Conservation (phyloP, 1,139 yeast species). For the Protomyces pachydermus region DNA sequence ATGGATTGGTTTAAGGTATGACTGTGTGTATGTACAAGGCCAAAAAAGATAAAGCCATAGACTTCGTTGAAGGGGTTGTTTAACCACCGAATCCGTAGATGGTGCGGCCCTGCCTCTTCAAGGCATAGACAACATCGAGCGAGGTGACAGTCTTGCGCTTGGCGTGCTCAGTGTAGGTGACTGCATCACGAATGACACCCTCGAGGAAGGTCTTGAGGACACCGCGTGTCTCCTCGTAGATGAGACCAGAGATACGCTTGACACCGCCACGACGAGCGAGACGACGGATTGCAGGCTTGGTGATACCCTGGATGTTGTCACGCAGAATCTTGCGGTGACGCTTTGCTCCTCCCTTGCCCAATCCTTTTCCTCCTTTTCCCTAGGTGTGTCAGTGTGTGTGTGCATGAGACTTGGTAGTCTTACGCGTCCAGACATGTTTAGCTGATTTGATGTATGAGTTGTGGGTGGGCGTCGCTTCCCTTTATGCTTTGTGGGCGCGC, state of each 20-base stretch:
- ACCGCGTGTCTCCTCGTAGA: conserved; percentile 98
- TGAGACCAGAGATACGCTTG: conserved; percentile 97
- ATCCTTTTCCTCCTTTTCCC: conserved; percentile 99
- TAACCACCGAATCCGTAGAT: conserved; percentile 99
- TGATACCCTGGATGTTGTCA: conserved; percentile 99
- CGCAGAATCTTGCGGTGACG: conserved; percentile 99
- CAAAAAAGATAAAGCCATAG: neutral
- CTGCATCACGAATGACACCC: conserved; percentile 97
- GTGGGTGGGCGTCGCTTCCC: too few species aligned
- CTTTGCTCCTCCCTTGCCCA: conserved; percentile 67
- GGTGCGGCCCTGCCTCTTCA: conserved; percentile 99
- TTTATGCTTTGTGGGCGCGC: too few species aligned
- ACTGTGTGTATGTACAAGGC: neutral
- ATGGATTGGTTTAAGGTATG: neutral
- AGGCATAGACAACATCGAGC: conserved; percentile 96
- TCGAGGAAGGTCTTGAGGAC: conserved; percentile 94
- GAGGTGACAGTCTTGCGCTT: conserved; percentile 99
- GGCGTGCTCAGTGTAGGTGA: conserved; percentile 99
- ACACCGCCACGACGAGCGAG: conserved; percentile 99
- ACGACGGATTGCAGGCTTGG: conserved; percentile 99
- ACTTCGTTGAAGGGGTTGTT: conserved; percentile 26
- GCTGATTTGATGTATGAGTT: too few species aligned
- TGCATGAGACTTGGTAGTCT: conserved; percentile 34
- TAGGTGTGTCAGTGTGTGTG: conserved; percentile 90
- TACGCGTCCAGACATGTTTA: conserved; percentile 24